A percentile compares a stretch with the other conserved stretches of the same genome.
Conservation (phyloP, 139 green algal genomes). For the Coccomyxa sp. region DNA sequence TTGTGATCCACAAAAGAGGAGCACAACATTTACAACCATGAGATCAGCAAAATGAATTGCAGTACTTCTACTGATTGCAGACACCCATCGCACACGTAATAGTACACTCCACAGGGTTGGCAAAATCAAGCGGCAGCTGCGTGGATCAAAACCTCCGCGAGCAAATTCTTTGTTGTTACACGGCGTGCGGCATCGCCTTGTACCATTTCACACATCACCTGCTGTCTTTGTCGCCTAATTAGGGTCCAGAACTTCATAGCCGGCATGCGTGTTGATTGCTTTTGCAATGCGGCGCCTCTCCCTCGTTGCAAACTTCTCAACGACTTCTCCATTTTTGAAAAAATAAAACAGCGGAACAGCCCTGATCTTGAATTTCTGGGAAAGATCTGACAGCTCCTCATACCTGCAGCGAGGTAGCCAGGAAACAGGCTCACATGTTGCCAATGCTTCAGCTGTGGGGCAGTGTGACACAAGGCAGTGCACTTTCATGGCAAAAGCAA, state of each 20-base stretch:
- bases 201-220: too few species aligned
- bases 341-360: slow-evolving; percentile 32
- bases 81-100: too few species aligned
- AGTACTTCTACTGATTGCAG: too few species aligned
- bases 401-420: slow-evolving; percentile 1
- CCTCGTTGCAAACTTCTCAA: slow-evolving; percentile 36
- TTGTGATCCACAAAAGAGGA: too few species aligned
- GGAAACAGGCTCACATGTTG: neutral
- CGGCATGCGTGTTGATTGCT: slow-evolving; percentile 21
- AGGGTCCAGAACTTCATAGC: neutral
- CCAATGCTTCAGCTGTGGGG: neutral
- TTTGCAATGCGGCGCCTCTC: slow-evolving; percentile 18
- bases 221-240: too few species aligned
- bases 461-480: neutral
- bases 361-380: slow-evolving; percentile 26
- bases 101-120: too few species aligned
- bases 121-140: too few species aligned
- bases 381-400: slow-evolving; percentile 39
- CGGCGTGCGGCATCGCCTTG: too few species aligned
- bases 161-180: too few species aligned
- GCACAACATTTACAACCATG: too few species aligned
- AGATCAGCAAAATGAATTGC: too few species aligned
- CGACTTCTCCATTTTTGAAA: slow-evolving; percentile 23
- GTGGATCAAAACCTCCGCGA: too few species aligned
- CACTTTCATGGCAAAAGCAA: neutral